phyloP scores from a whole-genome alignment of 2,329 filamentous ascomycete species.

The Penicillium psychrosexuale region DNA sequence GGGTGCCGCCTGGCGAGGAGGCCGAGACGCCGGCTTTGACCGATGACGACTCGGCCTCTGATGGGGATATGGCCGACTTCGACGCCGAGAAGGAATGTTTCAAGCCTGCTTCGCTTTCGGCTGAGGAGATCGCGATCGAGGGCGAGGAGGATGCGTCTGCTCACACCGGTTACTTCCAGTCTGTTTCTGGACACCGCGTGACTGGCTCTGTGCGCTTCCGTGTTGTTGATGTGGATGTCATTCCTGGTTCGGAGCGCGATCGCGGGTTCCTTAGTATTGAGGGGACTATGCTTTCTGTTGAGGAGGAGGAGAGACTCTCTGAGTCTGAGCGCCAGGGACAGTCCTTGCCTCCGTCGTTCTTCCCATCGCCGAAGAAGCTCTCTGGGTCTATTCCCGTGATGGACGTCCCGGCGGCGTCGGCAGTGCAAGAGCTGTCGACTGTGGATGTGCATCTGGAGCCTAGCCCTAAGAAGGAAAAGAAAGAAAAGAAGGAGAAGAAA shows the following conservation, averaged over 20 bases:
- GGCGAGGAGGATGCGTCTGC: conserved; percentile 50
- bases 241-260: conserved; percentile 65
- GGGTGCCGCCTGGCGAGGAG: conserved; percentile 60
- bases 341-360: conserved; percentile 28
- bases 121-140: conserved; percentile 33
- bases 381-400: conserved; percentile 24
- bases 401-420: conserved; percentile 9
- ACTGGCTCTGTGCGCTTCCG: conserved; percentile 70
- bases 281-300: conserved; percentile 74
- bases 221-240: conserved; percentile 75
- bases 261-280: conserved; percentile 81
- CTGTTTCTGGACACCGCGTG: conserved; percentile 66
- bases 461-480: conserved; percentile 12
- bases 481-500: conserved; percentile 22
- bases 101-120: conserved; percentile 34
- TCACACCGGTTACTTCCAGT: conserved; percentile 69
- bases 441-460: conserved; percentile 17
- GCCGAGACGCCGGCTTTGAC: conserved; percentile 19
- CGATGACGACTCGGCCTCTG: conserved; percentile 28
- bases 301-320: conserved; percentile 62
- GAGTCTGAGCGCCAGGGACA: conserved; percentile 50
- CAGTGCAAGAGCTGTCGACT: conserved; percentile 15
- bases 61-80: conserved; percentile 22
- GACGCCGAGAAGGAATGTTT: conserved; percentile 42
- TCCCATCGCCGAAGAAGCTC: conserved; percentile 10